Evolutionary conservation across 2,329 filamentous ascomycete species (phyloP).

Genomic region (Ceratocystis diversiconidia): DNA sequence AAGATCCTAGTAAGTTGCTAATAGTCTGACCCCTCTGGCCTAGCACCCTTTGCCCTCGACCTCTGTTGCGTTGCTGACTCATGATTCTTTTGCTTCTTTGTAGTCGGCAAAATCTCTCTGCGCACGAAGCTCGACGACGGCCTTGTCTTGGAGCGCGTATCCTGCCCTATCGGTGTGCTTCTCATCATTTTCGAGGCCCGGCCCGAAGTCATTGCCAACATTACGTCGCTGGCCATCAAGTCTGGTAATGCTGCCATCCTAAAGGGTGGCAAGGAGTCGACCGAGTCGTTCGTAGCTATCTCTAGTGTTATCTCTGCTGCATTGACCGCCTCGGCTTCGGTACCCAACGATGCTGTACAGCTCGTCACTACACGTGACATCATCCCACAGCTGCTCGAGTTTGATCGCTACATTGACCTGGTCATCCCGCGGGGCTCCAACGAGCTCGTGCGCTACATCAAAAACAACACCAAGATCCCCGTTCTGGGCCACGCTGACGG

Average conservation of each 20-base stretch:
- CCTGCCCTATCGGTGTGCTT: conserved; percentile 91
- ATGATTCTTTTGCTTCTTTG: neutral
- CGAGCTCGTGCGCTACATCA: conserved; percentile 80
- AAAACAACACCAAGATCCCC: conserved; percentile 80
- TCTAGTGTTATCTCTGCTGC: conserved; percentile 70
- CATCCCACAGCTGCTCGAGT: conserved; percentile 71
- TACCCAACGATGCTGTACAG: conserved; percentile 79
- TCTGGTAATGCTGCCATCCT: conserved; percentile 94
- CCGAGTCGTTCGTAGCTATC: conserved; percentile 86
- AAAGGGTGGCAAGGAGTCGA: conserved; percentile 94
- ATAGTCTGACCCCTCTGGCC: neutral
- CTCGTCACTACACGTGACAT: conserved; percentile 87
- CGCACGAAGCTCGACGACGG: conserved; percentile 77
- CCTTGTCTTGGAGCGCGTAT: conserved; percentile 71
- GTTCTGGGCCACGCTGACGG: conserved; percentile 94
- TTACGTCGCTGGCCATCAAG: conserved; percentile 88
- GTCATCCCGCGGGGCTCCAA: conserved; percentile 88
- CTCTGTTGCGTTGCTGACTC: conserved; percentile 7
- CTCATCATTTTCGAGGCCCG: conserved; percentile 97
- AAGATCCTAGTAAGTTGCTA: conserved; percentile 60
- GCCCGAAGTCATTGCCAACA: conserved; percentile 96
- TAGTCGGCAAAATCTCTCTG: conserved; percentile 72
- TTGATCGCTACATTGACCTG: conserved; percentile 81
- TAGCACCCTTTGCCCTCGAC: conserved; percentile 10
- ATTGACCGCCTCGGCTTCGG: conserved; percentile 50